Percentiles rank a stretch among this genome's conserved stretches.
phyloP scores from a whole-genome alignment of 352 stramenopile genomes.

The Phytophthora lateralis region DNA sequence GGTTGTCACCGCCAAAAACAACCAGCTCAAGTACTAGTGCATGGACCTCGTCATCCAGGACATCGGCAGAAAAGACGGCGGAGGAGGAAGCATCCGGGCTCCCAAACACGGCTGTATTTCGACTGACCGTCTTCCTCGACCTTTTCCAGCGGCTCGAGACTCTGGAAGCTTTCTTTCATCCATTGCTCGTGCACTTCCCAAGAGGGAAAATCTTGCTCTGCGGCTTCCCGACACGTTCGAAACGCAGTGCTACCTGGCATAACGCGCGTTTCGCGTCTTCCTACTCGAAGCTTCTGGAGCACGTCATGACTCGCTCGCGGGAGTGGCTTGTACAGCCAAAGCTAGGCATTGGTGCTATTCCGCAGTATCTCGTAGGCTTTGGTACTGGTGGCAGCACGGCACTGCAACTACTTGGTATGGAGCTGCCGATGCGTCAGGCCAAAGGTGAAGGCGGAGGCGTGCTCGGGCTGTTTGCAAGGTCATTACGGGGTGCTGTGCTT shows the following conservation, averaged over 20 bases:
- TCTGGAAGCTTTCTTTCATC: slow-evolving; percentile 60
- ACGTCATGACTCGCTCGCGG: slow-evolving; percentile 53
- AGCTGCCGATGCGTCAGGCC: slow-evolving; percentile 41
- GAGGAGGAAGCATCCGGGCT: slow-evolving; percentile 10
- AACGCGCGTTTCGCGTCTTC: slow-evolving; percentile 50
- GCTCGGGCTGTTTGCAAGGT: slow-evolving; percentile 47
- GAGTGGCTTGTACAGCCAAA: slow-evolving; percentile 84
- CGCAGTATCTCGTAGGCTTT: slow-evolving; percentile 73
- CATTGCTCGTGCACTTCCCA: slow-evolving; percentile 62
- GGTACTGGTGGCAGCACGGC: slow-evolving; percentile 59
- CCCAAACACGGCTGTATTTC: slow-evolving; percentile 34
- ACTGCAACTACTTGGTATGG: slow-evolving; percentile 50
- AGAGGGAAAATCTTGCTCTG: slow-evolving; percentile 69
- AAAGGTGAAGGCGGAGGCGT: slow-evolving; percentile 20
- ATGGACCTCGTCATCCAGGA: slow-evolving; percentile 5
- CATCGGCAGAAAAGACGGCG: slow-evolving; percentile 18
- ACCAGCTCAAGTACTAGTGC: not conserved
- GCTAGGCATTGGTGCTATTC: slow-evolving; percentile 55
- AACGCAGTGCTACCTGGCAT: slow-evolving; percentile 45
- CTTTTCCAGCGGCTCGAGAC: slow-evolving; percentile 69
- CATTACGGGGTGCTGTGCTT: slow-evolving; percentile 59
- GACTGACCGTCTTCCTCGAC: slow-evolving; percentile 73
- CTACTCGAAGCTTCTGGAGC: slow-evolving; percentile 55
- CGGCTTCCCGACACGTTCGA: slow-evolving; percentile 53
- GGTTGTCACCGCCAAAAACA: slow-evolving; percentile 9